Evolutionary conservation across 345 rosid genomes (phyloP).

Genomic region (Salix brachista): DNA sequence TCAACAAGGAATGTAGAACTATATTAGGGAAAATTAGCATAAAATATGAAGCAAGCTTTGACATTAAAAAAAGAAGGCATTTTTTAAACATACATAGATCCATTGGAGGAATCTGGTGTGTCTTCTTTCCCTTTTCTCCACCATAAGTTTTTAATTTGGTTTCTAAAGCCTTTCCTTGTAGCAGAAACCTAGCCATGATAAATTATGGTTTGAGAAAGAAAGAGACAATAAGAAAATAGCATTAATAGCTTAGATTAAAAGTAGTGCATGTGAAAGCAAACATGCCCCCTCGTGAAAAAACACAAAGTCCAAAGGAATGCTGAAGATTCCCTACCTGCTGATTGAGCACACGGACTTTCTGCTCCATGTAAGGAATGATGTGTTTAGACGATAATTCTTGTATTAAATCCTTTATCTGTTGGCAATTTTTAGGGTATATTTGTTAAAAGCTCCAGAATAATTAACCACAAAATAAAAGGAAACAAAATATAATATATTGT

Average conservation of each 20-base stretch:
- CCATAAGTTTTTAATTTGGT: slow-evolving; percentile 93
- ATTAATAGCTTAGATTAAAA: not conserved
- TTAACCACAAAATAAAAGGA: not conserved
- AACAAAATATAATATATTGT: not conserved
- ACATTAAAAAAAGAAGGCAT: slow-evolving; percentile 13
- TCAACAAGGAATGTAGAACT: slow-evolving; percentile 27
- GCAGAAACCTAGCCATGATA: slow-evolving; percentile 63
- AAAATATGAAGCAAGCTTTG: slow-evolving; percentile 13
- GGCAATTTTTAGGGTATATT: slow-evolving; percentile 17
- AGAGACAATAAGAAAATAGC: slow-evolving; percentile 11
- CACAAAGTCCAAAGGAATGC: not conserved
- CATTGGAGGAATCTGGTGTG: slow-evolving; percentile 50
- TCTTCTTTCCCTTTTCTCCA: slow-evolving; percentile 99
- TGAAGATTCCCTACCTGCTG: slow-evolving; percentile 55
- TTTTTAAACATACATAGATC: slow-evolving; percentile 56
- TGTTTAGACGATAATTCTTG: slow-evolving; percentile 89
- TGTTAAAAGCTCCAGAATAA: not conserved
- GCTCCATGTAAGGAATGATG: slow-evolving; percentile 95
- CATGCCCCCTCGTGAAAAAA: not conserved
- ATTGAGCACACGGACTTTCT: slow-evolving; percentile 82
- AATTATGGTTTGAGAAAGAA: slow-evolving; percentile 12
- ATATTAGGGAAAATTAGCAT: slow-evolving; percentile 20
- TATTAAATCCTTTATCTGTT: slow-evolving; percentile 77
- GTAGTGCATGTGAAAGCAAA: slow-evolving; percentile 5
- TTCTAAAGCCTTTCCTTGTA: slow-evolving; percentile 92